These are phyloP conservation scores for Penicillium cinerascens DNA, from an alignment of 495 filamentous ascomycete species.

Conservation along the genomic window DNA sequence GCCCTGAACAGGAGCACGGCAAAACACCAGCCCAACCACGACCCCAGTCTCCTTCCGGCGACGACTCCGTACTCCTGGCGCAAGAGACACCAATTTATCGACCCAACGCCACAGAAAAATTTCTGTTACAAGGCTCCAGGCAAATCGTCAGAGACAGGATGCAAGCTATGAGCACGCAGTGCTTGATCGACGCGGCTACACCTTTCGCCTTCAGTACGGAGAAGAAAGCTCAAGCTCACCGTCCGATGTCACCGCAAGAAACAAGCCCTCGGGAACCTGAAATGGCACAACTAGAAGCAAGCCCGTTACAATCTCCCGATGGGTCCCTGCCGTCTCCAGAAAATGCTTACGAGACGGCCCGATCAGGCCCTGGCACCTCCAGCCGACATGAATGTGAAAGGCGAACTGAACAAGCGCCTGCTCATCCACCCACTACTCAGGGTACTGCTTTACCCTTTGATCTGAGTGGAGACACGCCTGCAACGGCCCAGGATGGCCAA, in stretches of 20 bases:
- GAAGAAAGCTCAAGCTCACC: slow-evolving; percentile 27
- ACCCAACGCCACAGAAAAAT: slow-evolving; percentile 13
- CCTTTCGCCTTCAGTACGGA: slow-evolving; percentile 47
- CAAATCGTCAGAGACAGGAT: slow-evolving; percentile 10
- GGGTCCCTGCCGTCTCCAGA: background rate
- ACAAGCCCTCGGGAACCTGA: slow-evolving; percentile 9
- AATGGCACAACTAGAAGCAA: slow-evolving; percentile 1
- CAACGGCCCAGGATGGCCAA: slow-evolving; percentile 40
- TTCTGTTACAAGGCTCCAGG: background rate
- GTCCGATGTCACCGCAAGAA: slow-evolving; percentile 9
- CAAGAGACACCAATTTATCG: slow-evolving; percentile 37
- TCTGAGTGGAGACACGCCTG: slow-evolving; percentile 31
- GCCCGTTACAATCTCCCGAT: background rate
- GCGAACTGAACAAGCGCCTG: background rate
- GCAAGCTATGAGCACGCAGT: slow-evolving; percentile 47
- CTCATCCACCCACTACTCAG: slow-evolving; percentile 8
- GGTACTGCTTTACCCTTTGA: slow-evolving; percentile 26
- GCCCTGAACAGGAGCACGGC: slow-evolving; percentile 20
- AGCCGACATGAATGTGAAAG: background rate
- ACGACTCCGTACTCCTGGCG: slow-evolving; percentile 16
- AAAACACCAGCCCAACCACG: slow-evolving; percentile 15
- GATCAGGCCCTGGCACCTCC: background rate
- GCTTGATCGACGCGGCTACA: slow-evolving; percentile 47
- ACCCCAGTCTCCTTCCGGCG: slow-evolving; percentile 6
- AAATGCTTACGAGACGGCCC: slow-evolving; percentile 7